Base-by-base conservation (phyloP, 2,329 filamentous ascomycete genomes). In the Apiospora phragmitis region DNA sequence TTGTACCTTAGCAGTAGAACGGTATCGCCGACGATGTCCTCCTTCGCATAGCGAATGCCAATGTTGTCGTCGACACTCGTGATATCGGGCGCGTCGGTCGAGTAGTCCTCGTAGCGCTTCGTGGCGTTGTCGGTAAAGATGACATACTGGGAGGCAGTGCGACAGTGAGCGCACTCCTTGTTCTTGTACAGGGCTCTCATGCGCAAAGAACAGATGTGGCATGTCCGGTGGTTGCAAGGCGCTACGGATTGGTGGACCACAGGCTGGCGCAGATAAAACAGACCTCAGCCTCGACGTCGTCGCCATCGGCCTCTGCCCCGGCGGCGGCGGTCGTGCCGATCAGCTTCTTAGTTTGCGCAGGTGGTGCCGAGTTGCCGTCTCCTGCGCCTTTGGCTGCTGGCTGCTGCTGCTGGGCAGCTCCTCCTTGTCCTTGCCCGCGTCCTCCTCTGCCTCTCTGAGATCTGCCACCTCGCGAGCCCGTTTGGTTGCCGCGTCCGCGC, bases 221-320 rank as follows among this genome's bases (percentile, higher is more conserved):
- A 99, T 67, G 95, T 98, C 70, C 93, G 89, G 83, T 99, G 96
- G 81, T 98, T 98, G 83, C 96, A 99, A 26, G 96, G 95, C 42
- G 95, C 91, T 74, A 99, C 90, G 12, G 95, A 93, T 76, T 94
- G 91, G 84, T 98, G 94, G 67, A 93, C 90, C 66, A 99, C 92
- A 2, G 92, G 74, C 95, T 97, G 70, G 96, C 95, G 82, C 96
- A 99, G 78, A 99, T 99, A 83, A 98, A 98, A 88, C 96, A 99
- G 72, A 98, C 89, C 73, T 98, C 94, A 35, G 87, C 91, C 70
- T 94, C 92, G 41, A 85, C 85, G 32, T 87, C 88, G 38, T 88
- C 88, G 66, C 88, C 88, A 3, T 81, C 84, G 72, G 81, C 78
- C 67, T 75, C 78, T 67, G n/a, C 72, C 74, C 14, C 77, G 18